phyloP scores from a whole-genome alignment of 106 monocot species.

The Dioscorea zingiberensis region DNA sequence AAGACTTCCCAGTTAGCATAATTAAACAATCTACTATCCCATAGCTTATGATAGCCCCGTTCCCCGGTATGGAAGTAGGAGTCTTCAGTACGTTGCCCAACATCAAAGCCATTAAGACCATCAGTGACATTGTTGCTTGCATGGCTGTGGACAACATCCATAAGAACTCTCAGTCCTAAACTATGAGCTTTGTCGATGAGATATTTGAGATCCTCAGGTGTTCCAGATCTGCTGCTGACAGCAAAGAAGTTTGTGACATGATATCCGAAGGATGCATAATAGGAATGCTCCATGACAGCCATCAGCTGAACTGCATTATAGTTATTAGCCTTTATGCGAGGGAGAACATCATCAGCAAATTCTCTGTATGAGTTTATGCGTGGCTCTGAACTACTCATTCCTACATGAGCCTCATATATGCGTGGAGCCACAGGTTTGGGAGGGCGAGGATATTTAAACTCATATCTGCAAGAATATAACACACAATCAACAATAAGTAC shows the following conservation, averaged over 20 bases:
- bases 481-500: not conserved
- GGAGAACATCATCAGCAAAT: conserved; percentile 81
- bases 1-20: conserved; percentile 97
- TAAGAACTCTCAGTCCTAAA: conserved; percentile 71
- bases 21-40: conserved; percentile 94
- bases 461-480: conserved; percentile 42
- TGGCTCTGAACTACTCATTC: conserved; percentile 82
- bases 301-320: conserved; percentile 91
- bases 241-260: conserved; percentile 97
- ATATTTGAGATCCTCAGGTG: conserved; percentile 95
- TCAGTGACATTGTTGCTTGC: conserved; percentile 83
- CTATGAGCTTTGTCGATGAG: conserved; percentile 88
- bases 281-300: conserved; percentile 98
- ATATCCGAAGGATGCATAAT: conserved; percentile 97
- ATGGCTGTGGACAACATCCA: conserved; percentile 96
- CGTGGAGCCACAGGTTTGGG: conserved; percentile 69
- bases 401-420: conserved; percentile 96
- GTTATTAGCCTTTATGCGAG: conserved; percentile 71
- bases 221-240: conserved; percentile 83
- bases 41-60: conserved; percentile 83
- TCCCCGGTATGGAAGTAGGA: conserved; percentile 88
- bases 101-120: conserved; percentile 94
- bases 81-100: conserved; percentile 65
- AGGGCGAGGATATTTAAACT: conserved; percentile 69
- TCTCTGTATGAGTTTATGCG: conserved; percentile 67